A percentile compares a stretch with the other conserved stretches of the same genome.
Conservation (phyloP, 106 monocot genomes). For the Dendrobium catenatum region DNA sequence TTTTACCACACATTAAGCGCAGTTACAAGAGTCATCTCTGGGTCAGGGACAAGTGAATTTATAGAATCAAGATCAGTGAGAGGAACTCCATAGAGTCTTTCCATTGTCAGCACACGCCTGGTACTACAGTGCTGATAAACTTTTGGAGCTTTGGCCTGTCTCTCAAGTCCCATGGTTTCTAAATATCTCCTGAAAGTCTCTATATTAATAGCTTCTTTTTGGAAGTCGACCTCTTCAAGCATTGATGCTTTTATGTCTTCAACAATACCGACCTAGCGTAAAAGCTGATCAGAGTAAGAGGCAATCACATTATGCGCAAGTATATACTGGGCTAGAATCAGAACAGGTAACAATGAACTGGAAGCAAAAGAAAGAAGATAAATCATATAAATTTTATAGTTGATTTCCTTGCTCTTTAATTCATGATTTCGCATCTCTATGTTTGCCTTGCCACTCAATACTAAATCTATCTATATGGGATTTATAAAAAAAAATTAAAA, state of each 20-base stretch:
- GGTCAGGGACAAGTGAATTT: conserved; percentile 72
- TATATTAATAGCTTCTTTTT: conserved; percentile 84
- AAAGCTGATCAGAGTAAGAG: conserved; percentile 7
- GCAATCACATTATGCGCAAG: neutral
- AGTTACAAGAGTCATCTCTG: conserved; percentile 67
- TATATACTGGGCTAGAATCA: neutral
- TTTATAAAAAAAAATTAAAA: too few relatives aligned
- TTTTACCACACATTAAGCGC: conserved; percentile 95
- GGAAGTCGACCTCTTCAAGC: conserved; percentile 96
- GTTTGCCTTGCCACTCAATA: neutral
- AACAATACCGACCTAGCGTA: conserved; percentile 70
- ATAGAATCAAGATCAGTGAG: conserved; percentile 96
- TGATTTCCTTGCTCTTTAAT: neutral
- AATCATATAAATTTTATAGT: neutral
- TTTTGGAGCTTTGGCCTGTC: conserved; percentile 80
- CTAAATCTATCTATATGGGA: neutral
- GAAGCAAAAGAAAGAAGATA: neutral
- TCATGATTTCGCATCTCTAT: neutral
- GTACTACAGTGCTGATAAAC: conserved; percentile 80
- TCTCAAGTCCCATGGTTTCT: conserved; percentile 63
- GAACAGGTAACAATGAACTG: neutral
- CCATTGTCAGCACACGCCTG: conserved; percentile 80
- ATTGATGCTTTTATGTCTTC: conserved; percentile 91
- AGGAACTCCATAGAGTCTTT: conserved; percentile 94
- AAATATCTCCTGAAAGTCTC: conserved; percentile 72